Conservation (phyloP, 768 basidiomycete species). For the Tephrocybe sp. region DNA sequence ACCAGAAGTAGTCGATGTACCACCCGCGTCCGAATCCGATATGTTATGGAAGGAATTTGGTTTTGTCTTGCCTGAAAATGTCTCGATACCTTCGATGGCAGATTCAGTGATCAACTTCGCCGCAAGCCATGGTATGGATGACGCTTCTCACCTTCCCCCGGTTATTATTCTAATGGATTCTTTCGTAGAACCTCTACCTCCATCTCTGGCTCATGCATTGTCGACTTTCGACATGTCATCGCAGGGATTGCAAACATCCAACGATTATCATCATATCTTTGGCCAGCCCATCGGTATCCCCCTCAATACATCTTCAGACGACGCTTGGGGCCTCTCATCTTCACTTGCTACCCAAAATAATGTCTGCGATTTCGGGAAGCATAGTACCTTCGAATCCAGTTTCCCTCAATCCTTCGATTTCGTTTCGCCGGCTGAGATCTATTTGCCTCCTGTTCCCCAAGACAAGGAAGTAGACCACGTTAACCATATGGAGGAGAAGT, state of each 20-base stretch:
- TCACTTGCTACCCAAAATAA: neutral
- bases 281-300: neutral
- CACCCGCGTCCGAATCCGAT: neutral
- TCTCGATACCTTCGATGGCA: neutral
- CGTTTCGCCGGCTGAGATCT: neutral
- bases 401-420: neutral
- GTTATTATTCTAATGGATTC: neutral
- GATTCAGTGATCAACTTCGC: neutral
- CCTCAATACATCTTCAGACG: neutral
- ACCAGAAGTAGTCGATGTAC: neutral
- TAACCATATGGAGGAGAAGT: conserved; percentile 28
- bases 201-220: conserved; percentile 2
- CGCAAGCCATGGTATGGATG: neutral
- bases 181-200: neutral
- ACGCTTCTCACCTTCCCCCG: too few relatives aligned
- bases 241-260: neutral
- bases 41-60: neutral
- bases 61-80: neutral
- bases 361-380: neutral
- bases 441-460: neutral
- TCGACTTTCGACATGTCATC: neutral
- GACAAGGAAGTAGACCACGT: conserved; percentile 16
- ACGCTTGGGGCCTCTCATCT: neutral
- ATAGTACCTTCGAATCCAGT: neutral
- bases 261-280: neutral